Percentiles rank a stretch among this genome's conserved stretches.
Evolutionary conservation across 495 filamentous ascomycete genomes (phyloP).

Genomic region (Tuber brumale): DNA sequence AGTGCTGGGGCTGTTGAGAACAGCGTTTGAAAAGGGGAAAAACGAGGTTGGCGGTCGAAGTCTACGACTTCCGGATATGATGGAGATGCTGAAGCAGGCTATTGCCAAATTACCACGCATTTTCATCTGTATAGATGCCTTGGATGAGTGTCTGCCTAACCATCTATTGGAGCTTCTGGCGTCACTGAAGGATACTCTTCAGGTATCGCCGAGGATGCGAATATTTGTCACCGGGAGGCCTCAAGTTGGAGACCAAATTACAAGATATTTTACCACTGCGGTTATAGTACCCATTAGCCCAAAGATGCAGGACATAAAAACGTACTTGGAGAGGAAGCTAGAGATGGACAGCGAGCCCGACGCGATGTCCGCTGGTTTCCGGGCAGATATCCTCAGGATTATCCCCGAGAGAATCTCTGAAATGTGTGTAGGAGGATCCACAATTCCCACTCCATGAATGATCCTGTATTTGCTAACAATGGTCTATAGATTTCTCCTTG

Average conservation of each 20-base stretch:
- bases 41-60: background rate
- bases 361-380: background rate
- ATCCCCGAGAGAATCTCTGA: background rate
- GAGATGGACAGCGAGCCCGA: background rate
- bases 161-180: background rate
- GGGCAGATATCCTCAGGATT: background rate
- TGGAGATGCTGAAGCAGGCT: background rate
- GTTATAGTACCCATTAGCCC: background rate
- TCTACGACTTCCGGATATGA: background rate
- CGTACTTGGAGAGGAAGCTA: background rate
- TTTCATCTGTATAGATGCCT: background rate
- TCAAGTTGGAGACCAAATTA: background rate
- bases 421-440: background rate
- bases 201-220: background rate
- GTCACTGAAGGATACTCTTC: background rate
- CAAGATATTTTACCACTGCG: background rate
- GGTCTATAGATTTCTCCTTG: background rate
- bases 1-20: background rate
- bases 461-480: background rate
- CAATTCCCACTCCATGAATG: background rate
- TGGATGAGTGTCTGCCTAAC: background rate
- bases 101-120: background rate
- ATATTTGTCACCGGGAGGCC: background rate
- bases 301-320: background rate
- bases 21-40: background rate